Evolutionary conservation across 768 basidiomycete genomes (phyloP), one percentile per base, ranked within the genome.

Genomic region (Flagelloscypha sp.): DNA sequence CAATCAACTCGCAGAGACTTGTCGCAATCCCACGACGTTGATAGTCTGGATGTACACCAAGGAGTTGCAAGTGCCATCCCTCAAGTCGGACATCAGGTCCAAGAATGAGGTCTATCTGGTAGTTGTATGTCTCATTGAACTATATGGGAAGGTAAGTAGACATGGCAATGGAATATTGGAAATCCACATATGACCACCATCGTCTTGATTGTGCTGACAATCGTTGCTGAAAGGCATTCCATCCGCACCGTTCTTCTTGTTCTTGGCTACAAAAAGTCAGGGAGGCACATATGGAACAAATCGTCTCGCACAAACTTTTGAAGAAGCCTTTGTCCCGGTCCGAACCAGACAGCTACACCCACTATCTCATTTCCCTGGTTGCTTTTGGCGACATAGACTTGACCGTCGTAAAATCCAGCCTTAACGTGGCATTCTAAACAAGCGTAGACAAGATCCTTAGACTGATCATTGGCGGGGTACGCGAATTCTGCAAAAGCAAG

Each of bases 271-370:
- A n/a, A n/a, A n/a, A n/a, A n/a, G n/a, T n/a, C n/a, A n/a, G n/a
- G n/a, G n/a, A n/a, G n/a, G n/a, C n/a, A n/a, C n/a, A n/a, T n/a
- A n/a, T n/a, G n/a, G n/a, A n/a, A n/a, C n/a, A n/a, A n/a, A n/a
- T n/a, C n/a, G n/a, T n/a, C n/a, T n/a, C n/a, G n/a, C n/a, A n/a
- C n/a, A n/a, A n/a, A 46, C 45, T 36, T 46, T 18, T 7, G 35
- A 21, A 46, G 30, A 25, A 30, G 34, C 25, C 33, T 36, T 2
- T 36, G 25, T 1, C 41, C 41, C 13, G 45, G 45, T 6, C 35
- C 35, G 16, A 41, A 46, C 45, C 42, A 46, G n/a, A 38, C 17
- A 10, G 45, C 45, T 4, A 43, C 45, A 2, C 42, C 42, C 17
- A 32, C 32, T 27, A 46, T 43, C 8, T 43, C 38, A n/a, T n/a